Evolutionary conservation across 2,329 filamentous ascomycete species (phyloP).

Genomic region (Pseudogymnoascus sp.): DNA sequence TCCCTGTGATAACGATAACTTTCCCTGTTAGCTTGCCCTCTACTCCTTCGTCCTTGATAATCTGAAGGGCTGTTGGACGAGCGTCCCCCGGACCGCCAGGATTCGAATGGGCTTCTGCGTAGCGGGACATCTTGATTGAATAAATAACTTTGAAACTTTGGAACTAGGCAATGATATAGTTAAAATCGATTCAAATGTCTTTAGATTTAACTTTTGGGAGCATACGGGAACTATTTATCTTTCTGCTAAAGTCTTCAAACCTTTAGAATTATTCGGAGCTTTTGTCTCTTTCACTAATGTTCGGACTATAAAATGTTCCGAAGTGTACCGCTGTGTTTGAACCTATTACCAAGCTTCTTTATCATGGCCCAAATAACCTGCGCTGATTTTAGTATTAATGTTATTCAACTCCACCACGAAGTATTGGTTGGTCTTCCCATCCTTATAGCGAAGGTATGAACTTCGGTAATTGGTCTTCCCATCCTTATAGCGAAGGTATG

Average conservation of each 20-base stretch:
- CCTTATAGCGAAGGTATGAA: too few species aligned
- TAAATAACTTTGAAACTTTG: background rate
- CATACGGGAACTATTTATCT: background rate
- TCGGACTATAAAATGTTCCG: background rate
- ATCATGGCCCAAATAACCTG: too few species aligned
- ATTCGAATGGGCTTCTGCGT: slow-evolving; percentile 10
- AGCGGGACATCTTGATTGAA: slow-evolving; percentile 8
- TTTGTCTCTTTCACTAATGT: background rate
- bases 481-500: too few species aligned
- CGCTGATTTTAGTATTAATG: too few species aligned
- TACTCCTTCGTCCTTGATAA: slow-evolving; percentile 23
- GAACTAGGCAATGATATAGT: background rate
- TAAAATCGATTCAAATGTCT: background rate
- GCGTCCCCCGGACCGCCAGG: slow-evolving; percentile 26
- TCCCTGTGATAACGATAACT: slow-evolving; percentile 32
- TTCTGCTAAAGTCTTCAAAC: background rate
- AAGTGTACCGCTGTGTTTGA: background rate
- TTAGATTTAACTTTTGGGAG: background rate
- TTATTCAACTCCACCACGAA: too few species aligned
- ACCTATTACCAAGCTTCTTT: too few species aligned
- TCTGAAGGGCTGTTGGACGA: slow-evolving; percentile 29
- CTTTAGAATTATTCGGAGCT: background rate
- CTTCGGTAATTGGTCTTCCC: too few species aligned
- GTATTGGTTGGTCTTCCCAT: too few species aligned
- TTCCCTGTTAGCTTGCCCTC: slow-evolving; percentile 32